phyloP scores from a whole-genome alignment of 176 grass and related monocot species.

The Dendrocalamus sinicus region DNA sequence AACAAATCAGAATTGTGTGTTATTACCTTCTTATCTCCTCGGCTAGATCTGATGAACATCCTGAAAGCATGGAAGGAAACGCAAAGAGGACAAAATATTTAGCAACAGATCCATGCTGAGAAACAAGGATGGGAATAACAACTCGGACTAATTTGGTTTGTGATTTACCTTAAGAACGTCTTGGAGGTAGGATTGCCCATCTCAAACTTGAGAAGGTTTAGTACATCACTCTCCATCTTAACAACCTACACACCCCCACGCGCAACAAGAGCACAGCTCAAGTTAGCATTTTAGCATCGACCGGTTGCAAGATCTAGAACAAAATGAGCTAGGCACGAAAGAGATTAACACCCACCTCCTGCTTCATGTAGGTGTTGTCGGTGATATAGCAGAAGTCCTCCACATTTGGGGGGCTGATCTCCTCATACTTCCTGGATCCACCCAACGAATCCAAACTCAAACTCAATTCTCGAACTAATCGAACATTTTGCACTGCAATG shows the following conservation, averaged over 20 bases:
- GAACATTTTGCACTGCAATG: background rate
- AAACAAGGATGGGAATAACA: background rate
- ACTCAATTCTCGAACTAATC: background rate
- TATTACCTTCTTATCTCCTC: slow-evolving; percentile 71
- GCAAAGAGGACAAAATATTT: background rate
- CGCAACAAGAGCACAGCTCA: background rate
- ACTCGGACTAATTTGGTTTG: background rate
- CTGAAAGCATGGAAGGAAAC: slow-evolving; percentile 38
- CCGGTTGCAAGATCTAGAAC: background rate
- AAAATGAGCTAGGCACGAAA: background rate
- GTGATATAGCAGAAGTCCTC: slow-evolving; percentile 81
- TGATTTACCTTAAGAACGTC: slow-evolving; percentile 71
- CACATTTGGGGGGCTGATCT: slow-evolving; percentile 68
- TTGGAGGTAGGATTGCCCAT: slow-evolving; percentile 87
- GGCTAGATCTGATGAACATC: slow-evolving; percentile 69
- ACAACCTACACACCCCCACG: slow-evolving; percentile 41
- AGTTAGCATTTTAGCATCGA: background rate
- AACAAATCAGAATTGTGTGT: background rate
- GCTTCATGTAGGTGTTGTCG: slow-evolving; percentile 67
- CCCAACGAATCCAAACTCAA: background rate
- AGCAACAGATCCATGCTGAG: background rate
- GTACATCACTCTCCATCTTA: slow-evolving; percentile 62
- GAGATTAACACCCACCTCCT: slow-evolving; percentile 46
- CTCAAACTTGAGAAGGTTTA: slow-evolving; percentile 74
- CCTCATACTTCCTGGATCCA: slow-evolving; percentile 68